Percentiles rank a stretch among this genome's conserved stretches.
phyloP scores from a whole-genome alignment of 768 basidiomycete genomes.

The Chalciporus sphaerocephalus region DNA sequence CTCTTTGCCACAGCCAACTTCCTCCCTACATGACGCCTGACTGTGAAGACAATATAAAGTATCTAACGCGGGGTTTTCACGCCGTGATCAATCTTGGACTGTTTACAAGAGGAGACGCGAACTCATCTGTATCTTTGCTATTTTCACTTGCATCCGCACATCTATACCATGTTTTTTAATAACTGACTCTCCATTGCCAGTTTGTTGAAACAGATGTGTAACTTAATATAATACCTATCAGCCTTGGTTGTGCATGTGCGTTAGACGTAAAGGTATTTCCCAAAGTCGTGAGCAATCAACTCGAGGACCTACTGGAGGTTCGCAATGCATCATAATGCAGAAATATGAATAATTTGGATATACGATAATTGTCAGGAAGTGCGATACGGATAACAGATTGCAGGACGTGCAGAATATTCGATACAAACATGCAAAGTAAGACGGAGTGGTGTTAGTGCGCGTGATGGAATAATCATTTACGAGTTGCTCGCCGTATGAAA shows the following conservation, averaged over 20 bases:
- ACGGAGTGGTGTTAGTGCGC: constrained; percentile 12
- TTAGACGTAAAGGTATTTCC: constrained; percentile 3
- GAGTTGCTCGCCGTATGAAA: constrained; percentile 78
- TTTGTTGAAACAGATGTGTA: constrained; percentile 18
- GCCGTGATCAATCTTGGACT: too few relatives aligned
- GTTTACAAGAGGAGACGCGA: constrained; percentile 19
- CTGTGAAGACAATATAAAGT: constrained; percentile 3
- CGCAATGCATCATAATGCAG: constrained; percentile 9
- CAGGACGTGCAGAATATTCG: constrained; percentile 4
- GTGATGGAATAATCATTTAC: constrained; percentile 32
- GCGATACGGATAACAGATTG: constrained; percentile 13
- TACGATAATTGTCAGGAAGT: constrained; percentile 3
- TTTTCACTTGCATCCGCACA: constrained; percentile 26
- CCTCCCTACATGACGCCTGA: constrained; percentile 48
- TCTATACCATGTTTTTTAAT: constrained; percentile 28
- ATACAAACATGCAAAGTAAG: constrained; percentile 16
- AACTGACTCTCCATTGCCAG: constrained; percentile 16
- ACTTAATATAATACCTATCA: constrained; percentile 30
- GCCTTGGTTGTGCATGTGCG: neutral
- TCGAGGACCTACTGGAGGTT: constrained; percentile 12
- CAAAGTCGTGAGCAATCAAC: constrained; percentile 4
- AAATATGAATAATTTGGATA: constrained; percentile 28
- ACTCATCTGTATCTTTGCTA: constrained; percentile 24
- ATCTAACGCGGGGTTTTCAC: neutral
- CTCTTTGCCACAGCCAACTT: constrained; percentile 51